Base-by-base conservation (phyloP, 352 stramenopile genomes). In the Hyaloperonospora brassicae region DNA sequence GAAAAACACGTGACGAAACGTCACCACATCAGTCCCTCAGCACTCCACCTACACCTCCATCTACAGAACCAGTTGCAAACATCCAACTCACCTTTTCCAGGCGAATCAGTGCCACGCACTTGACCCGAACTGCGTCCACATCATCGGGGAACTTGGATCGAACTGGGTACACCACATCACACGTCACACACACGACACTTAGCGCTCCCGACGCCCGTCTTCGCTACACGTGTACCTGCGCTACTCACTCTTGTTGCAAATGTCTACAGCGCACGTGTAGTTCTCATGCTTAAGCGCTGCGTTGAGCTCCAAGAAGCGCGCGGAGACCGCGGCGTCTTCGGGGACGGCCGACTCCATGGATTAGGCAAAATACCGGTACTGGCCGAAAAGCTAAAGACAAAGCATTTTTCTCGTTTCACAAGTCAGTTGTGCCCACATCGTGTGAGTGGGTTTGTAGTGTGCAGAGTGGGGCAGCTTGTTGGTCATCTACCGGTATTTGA, bases 171-270 rank as follows among this genome's bases (percentile, higher is more conserved):
- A 50, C 17, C 7, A 45, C 11, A 51, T 25, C 47, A 40, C 8
- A 35, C 8, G 53, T 67, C 42, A 62, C 45, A 55, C 36, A 17
- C 17, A 17, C 17, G 17, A 17, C 17, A 56, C 31, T 34, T 25
- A n/a, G 34, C 34, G 5, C 17, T n/a, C 17, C 17, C 17, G 17
- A 17, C 17, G 27, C 59, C 35, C 14, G 21, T 0, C 40, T 13
- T 10, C 10, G 9, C 13, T 44, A 14, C 30, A 38, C 48, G 22
- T 25, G n/a, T 1, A 40, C 0, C 10, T 39, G 5, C 1, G 21
- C 9, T 1, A 61, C 76, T 41, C 48, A 90, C 84, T 93, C 64
- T 91, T 91, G 67, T 93, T 93, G 73, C 81, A 89, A 47, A 89
- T 86, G 51, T 92, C 81, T 24, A 93, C 62, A 21, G 77, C 79